Percentiles rank a stretch among this genome's conserved stretches.
Evolutionary conservation across 768 basidiomycete species (phyloP).

Genomic region (Pisolithus orientalis): DNA sequence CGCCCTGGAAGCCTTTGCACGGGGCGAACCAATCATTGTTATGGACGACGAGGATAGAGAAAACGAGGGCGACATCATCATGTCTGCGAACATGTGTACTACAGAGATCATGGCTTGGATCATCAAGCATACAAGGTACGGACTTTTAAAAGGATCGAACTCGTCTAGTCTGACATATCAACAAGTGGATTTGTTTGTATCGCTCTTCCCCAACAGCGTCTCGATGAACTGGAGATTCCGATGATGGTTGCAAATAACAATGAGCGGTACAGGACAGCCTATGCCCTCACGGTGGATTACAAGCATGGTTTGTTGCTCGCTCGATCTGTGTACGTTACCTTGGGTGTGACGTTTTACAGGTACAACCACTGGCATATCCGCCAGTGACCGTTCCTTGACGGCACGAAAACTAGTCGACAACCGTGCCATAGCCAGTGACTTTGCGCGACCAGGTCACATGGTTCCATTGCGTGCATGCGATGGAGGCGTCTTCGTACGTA

Average conservation of each 20-base stretch:
- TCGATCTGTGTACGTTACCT: neutral
- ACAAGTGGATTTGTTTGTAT: constrained; percentile 91
- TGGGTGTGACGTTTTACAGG: constrained; percentile 35
- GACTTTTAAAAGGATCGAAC: neutral
- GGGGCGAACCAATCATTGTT: constrained; percentile 90
- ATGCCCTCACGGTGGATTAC: constrained; percentile 94
- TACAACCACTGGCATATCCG: constrained; percentile 94
- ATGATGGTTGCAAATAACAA: constrained; percentile 94
- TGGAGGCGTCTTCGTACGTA: constrained; percentile 81
- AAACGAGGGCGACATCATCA: constrained; percentile 96
- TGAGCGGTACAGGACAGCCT: constrained; percentile 89
- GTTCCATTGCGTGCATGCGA: constrained; percentile 84
- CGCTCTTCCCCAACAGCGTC: constrained; percentile 67
- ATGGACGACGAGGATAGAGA: constrained; percentile 96
- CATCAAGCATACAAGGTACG: constrained; percentile 91
- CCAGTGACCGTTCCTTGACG: constrained; percentile 88
- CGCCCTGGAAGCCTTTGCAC: constrained; percentile 67
- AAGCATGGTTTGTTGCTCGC: constrained; percentile 52
- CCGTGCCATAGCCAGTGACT: constrained; percentile 52
- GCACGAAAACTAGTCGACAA: constrained; percentile 74
- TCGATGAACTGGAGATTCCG: constrained; percentile 74
- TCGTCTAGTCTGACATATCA: constrained; percentile 8
- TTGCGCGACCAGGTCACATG: constrained; percentile 91
- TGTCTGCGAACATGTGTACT: constrained; percentile 76
- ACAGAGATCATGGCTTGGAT: constrained; percentile 99